Evolutionary conservation across 2,329 filamentous ascomycete genomes (phyloP).

Genomic region (Bisporella sp.): DNA sequence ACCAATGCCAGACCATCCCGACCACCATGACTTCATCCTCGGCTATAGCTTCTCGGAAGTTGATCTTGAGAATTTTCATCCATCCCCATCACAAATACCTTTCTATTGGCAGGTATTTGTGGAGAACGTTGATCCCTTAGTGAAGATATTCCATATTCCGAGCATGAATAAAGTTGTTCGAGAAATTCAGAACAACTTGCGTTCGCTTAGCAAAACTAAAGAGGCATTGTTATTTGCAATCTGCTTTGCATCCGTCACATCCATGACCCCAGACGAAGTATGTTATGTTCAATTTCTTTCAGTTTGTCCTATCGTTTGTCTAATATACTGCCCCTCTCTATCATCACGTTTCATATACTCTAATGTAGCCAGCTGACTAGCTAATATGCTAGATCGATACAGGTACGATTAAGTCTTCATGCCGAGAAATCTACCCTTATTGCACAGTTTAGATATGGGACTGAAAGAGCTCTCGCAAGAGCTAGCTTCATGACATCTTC

Average conservation of each 20-base stretch:
- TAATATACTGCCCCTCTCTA: no score
- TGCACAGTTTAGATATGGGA: constrained; percentile 41
- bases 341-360: no score
- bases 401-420: constrained; percentile 29
- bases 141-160: constrained; percentile 66
- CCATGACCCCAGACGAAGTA: constrained; percentile 27
- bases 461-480: constrained; percentile 47
- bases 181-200: constrained; percentile 52
- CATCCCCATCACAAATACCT: constrained; percentile 55
- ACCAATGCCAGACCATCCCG: constrained; percentile 49
- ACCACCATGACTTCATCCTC: constrained; percentile 66
- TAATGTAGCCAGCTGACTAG: background rate
- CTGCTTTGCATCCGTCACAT: constrained; percentile 46
- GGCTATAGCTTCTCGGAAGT: constrained; percentile 67
- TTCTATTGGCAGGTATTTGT: constrained; percentile 65
- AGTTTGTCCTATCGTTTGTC: background rate
- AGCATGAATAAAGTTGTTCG: constrained; percentile 55
- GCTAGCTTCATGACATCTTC: constrained; percentile 47
- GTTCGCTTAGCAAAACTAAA: constrained; percentile 40
- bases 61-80: constrained; percentile 58
- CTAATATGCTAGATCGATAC: constrained; percentile 2
- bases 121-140: constrained; percentile 66
- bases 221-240: constrained; percentile 49
- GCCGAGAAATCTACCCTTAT: constrained; percentile 38
- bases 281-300: background rate